These are phyloP conservation scores for Phaffomyces thermotolerans DNA, from an alignment of 805 yeast species.

Conservation along the genomic window DNA sequence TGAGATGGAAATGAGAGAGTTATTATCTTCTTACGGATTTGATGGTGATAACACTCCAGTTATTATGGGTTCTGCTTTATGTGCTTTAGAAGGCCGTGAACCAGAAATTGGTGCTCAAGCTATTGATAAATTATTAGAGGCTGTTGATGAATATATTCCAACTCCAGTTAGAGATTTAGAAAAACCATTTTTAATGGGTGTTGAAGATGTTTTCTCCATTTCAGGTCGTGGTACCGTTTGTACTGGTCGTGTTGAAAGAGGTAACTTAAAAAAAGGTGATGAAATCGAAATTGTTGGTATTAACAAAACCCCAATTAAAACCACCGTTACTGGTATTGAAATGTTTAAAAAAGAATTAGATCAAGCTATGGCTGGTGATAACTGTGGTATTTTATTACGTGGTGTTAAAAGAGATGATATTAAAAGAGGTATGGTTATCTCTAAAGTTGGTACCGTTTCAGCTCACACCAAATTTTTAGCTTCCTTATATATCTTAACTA, in stretches of 20 bases:
- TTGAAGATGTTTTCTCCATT: constrained; percentile 95
- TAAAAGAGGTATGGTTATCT: constrained; percentile 94
- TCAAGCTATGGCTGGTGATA: constrained; percentile 98
- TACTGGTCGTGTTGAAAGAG: constrained; percentile 99
- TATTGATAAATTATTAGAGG: constrained; percentile 74
- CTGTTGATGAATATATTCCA: constrained; percentile 92
- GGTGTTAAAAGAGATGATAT: constrained; percentile 98
- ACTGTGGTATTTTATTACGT: constrained; percentile 94
- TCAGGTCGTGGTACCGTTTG: constrained; percentile 99
- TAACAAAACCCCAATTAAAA: constrained; percentile 79
- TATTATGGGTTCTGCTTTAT: constrained; percentile 95
- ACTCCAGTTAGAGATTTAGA: constrained; percentile 95
- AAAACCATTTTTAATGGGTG: constrained; percentile 93
- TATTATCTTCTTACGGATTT: constrained; percentile 83
- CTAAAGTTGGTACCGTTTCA: constrained; percentile 86
- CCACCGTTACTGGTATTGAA: constrained; percentile 97
- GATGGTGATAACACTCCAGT: constrained; percentile 99
- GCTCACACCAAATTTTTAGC: constrained; percentile 93
- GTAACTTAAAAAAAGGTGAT: constrained; percentile 95
- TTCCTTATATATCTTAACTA: constrained; percentile 84
- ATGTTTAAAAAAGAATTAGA: constrained; percentile 99
- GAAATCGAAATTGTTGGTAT: constrained; percentile 95
- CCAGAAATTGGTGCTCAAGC: constrained; percentile 92
- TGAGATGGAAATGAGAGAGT: constrained; percentile 99
- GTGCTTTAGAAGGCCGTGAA: constrained; percentile 83